These are phyloP conservation scores for Xylaria sp. DNA, from an alignment of 2,329 filamentous ascomycete species.

Conservation along the genomic window DNA sequence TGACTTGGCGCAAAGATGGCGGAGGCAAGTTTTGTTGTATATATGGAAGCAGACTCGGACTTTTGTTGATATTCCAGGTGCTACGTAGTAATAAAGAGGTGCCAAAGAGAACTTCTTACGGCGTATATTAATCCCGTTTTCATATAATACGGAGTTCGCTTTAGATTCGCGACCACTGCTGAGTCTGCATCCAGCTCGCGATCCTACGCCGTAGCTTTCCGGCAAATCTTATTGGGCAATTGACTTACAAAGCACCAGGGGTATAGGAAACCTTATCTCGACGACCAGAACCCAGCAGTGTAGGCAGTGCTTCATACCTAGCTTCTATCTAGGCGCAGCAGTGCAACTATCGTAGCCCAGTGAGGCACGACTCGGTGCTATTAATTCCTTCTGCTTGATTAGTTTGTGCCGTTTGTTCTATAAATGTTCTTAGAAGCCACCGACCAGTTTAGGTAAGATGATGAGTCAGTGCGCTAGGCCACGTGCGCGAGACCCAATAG, in stretches of 20 bases:
- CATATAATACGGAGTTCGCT: neutral
- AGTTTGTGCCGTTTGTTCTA: constrained; percentile 9
- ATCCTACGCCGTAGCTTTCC: constrained; percentile 1
- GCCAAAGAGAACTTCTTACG: constrained; percentile 14
- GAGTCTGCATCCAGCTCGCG: neutral
- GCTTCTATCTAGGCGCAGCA: constrained; percentile 17
- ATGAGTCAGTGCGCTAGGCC: neutral
- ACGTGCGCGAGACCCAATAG: too few species aligned
- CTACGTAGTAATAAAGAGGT: too few species aligned
- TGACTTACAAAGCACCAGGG: neutral
- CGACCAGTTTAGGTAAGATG: neutral
- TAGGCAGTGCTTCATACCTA: constrained; percentile 7
- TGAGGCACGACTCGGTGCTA: neutral
- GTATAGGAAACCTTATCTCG: constrained; percentile 24
- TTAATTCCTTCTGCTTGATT: constrained; percentile 11
- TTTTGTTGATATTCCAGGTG: neutral
- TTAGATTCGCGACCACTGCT: constrained; percentile 5
- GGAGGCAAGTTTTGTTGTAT: constrained; percentile 10
- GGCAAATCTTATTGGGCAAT: constrained; percentile 26
- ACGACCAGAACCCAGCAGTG: constrained; percentile 8
- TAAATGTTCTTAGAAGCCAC: constrained; percentile 9
- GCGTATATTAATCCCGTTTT: constrained; percentile 18
- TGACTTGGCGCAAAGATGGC: constrained; percentile 12
- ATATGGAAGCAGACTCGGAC: neutral
- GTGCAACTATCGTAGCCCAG: neutral